A percentile compares a stretch with the other conserved stretches of the same genome.
These are phyloP conservation scores for Colletotrichum neosansevieriae DNA, from an alignment of 2,329 filamentous ascomycete species.

Conservation along the genomic window DNA sequence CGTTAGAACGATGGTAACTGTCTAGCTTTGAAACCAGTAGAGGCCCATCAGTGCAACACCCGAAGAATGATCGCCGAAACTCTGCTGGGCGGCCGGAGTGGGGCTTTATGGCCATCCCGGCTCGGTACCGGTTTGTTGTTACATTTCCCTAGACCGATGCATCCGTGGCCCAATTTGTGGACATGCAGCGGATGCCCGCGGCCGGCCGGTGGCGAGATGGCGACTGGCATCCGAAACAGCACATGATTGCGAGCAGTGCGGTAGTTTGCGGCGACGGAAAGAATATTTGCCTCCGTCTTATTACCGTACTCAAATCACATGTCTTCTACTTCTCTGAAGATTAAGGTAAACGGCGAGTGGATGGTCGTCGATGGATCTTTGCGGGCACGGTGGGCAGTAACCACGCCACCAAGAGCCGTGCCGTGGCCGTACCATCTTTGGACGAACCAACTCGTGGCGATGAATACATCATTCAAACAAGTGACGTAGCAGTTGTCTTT, in stretches of 20 bases:
- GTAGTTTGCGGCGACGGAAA: no score
- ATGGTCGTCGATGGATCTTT: background rate
- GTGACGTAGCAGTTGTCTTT: background rate
- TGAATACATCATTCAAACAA: background rate
- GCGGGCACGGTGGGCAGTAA: conserved; percentile 20
- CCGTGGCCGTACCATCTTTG: background rate
- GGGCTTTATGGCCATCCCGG: conserved; percentile 1
- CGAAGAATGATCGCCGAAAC: conserved; percentile 10
- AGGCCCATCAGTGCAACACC: conserved; percentile 4
- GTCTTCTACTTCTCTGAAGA: no score
- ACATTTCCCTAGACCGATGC: no score
- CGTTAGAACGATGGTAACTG: background rate
- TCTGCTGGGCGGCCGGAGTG: background rate
- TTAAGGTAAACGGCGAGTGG: no score
- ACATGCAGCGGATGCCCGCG: conserved; percentile 3
- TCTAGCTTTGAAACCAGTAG: conserved; percentile 4
- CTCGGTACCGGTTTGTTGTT: background rate
- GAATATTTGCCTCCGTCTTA: no score
- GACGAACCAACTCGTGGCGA: conserved; percentile 4
- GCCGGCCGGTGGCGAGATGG: background rate
- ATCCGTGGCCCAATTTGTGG: background rate
- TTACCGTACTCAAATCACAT: no score
- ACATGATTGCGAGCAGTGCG: background rate
- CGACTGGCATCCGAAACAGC: background rate
- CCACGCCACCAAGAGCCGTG: conserved; percentile 8